Percentiles rank a stretch among this genome's conserved stretches.
These are phyloP conservation scores for Solanum infundibuliforme DNA, from an alignment of 257 asterid genomes.

Conservation along the genomic window DNA sequence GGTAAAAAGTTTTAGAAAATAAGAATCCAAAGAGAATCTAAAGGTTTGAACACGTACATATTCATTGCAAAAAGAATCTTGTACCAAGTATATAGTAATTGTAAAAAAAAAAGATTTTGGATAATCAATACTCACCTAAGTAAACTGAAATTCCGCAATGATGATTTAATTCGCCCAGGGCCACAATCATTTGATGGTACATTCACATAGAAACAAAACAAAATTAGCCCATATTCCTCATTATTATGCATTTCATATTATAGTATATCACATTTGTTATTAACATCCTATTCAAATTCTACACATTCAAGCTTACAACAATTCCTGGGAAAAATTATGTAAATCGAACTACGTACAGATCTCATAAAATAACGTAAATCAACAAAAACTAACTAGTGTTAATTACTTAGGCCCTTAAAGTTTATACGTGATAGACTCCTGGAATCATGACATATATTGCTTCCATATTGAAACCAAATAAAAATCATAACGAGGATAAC, in stretches of 20 bases:
- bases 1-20: too few species aligned
- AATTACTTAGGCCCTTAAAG: not conserved
- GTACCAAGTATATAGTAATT: not conserved
- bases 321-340: not conserved
- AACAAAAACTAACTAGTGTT: not conserved
- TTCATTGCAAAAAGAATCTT: slow-evolving; percentile 5
- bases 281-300: not conserved
- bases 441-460: not conserved
- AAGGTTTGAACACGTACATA: not conserved
- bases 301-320: not conserved
- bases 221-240: slow-evolving; percentile 13
- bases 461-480: not conserved
- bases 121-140: slow-evolving; percentile 47
- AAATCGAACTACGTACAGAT: not conserved
- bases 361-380: not conserved
- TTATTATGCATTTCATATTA: not conserved
- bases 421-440: not conserved
- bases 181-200: slow-evolving; percentile 32
- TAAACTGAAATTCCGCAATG: slow-evolving; percentile 49
- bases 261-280: not conserved
- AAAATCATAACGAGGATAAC: not conserved
- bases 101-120: not conserved
- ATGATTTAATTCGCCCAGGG: slow-evolving; percentile 25
- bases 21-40: too few species aligned
- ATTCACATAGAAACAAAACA: slow-evolving; percentile 24